These are phyloP conservation scores for Pseudogymnoascus sp. DNA, from an alignment of 2,329 filamentous ascomycete genomes.

Conservation along the genomic window DNA sequence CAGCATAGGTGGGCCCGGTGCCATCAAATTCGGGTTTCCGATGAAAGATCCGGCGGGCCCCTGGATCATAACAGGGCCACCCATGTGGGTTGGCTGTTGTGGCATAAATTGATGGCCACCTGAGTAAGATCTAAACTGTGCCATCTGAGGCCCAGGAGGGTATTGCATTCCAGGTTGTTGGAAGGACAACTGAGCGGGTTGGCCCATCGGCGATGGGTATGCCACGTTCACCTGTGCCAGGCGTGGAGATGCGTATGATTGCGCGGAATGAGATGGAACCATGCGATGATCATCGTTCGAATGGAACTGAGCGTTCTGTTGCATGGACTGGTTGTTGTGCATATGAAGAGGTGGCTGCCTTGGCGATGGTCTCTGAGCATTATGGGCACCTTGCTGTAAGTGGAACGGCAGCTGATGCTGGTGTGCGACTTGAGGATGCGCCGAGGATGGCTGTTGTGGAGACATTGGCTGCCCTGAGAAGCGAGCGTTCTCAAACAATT, in stretches of 20 bases:
- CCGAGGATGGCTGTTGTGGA: slow-evolving; percentile 62
- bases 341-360: slow-evolving; percentile 74
- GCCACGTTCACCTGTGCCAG: slow-evolving; percentile 65
- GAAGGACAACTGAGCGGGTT: slow-evolving; percentile 63
- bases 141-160: slow-evolving; percentile 65
- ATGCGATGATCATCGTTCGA: slow-evolving; percentile 80
- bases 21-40: slow-evolving; percentile 62
- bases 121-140: slow-evolving; percentile 63
- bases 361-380: slow-evolving; percentile 60
- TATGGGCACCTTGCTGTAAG: slow-evolving; percentile 66
- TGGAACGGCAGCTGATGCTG: slow-evolving; percentile 80
- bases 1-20: slow-evolving; percentile 71
- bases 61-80: slow-evolving; percentile 76
- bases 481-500: slow-evolving; percentile 68
- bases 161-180: slow-evolving; percentile 65
- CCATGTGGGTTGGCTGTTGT: slow-evolving; percentile 65
- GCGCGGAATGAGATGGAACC: slow-evolving; percentile 76
- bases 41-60: slow-evolving; percentile 65
- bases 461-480: slow-evolving; percentile 51
- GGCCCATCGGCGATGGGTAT: slow-evolving; percentile 64
- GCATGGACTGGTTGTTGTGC: slow-evolving; percentile 62
- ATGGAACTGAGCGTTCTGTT: slow-evolving; percentile 57
- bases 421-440: slow-evolving; percentile 66
- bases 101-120: slow-evolving; percentile 66
- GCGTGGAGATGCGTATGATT: slow-evolving; percentile 79